Base-by-base conservation (phyloP, 805 yeast genomes). In the Priceomyces haplophilus region DNA sequence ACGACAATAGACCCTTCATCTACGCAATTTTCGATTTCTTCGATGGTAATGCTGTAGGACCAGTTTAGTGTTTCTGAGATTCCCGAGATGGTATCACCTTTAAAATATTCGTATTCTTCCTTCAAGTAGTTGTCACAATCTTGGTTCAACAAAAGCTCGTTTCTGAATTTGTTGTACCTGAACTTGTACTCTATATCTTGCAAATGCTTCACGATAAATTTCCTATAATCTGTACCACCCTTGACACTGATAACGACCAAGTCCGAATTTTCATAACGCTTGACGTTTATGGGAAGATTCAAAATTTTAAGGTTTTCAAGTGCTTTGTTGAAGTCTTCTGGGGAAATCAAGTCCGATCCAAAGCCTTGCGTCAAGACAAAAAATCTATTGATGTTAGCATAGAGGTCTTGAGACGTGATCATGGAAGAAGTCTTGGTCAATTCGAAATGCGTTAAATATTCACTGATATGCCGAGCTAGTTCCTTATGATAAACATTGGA, bases 391-490 rank as follows among this genome's bases (percentile, higher is more conserved):
- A 68, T 70, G 16, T 62, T 58, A 10, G 75, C 73, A 55, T 61
- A 70, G n/a, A 64, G 48, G 42, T 70, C 76, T 44, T 65, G 74
- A 1, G 61, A 44, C 3, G 76, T 66, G 19, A 67, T 58, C 66
- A 70, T 69, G 4, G 73, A 59, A 3, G 70, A 61, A 3, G 47
- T 38, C 34, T 52, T 56, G 3, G 63, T 59, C 34, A 70, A 54
- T 41, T 57, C 62, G 34, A 47, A 54, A 30, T 47, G 62, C 5
- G 55, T 54, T 47, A 86, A 65, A 59, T 80, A 89, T 52, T 86
- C 96, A 32, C 88, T 82, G 2, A 91, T 57, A 54, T 88, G 90
- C 41, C 96, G 73, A 0, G 97, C 78, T 13, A 88, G 65, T 53
- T 88, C 96, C 45, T 80, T 79, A 21, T 76, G 63, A 46, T 75